These are phyloP conservation scores for Alloteropsis semialata DNA, from an alignment of 176 grass and related monocot genomes.

Conservation along the genomic window DNA sequence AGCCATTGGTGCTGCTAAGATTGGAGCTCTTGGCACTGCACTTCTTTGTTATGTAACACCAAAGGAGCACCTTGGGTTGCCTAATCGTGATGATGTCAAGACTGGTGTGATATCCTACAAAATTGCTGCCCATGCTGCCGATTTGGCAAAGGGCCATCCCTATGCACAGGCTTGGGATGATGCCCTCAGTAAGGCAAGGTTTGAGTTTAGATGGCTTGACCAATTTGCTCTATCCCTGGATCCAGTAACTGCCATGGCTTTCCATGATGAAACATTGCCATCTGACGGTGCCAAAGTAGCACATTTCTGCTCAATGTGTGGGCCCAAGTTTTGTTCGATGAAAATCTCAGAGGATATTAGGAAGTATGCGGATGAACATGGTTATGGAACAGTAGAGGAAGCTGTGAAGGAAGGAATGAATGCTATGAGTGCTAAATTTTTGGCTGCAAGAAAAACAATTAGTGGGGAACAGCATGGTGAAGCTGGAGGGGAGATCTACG, in stretches of 20 bases:
- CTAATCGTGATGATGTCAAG: slow-evolving; percentile 96
- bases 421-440: slow-evolving; percentile 92
- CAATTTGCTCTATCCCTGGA: slow-evolving; percentile 94
- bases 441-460: slow-evolving; percentile 78
- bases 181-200: slow-evolving; percentile 89
- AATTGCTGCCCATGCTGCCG: slow-evolving; percentile 95
- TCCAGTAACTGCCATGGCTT: slow-evolving; percentile 93
- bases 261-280: slow-evolving; percentile 96
- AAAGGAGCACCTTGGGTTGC: slow-evolving; percentile 97
- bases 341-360: slow-evolving; percentile 99
- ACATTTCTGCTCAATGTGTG: slow-evolving; percentile 99
- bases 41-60: slow-evolving; percentile 99
- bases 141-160: slow-evolving; percentile 92
- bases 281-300: slow-evolving; percentile 97
- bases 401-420: slow-evolving; percentile 87
- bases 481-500: slow-evolving; percentile 94
- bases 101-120: slow-evolving; percentile 93
- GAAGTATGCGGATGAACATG: slow-evolving; percentile 94
- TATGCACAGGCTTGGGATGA: slow-evolving; percentile 94
- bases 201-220: slow-evolving; percentile 99
- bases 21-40: slow-evolving; percentile 90
- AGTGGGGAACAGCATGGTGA: slow-evolving; percentile 97
- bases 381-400: slow-evolving; percentile 87
- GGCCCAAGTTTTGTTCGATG: slow-evolving; percentile 98
- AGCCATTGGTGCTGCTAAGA: slow-evolving; percentile 95